Evolutionary conservation across 495 filamentous ascomycete species (phyloP).

Genomic region (Entonaema liquescens): DNA sequence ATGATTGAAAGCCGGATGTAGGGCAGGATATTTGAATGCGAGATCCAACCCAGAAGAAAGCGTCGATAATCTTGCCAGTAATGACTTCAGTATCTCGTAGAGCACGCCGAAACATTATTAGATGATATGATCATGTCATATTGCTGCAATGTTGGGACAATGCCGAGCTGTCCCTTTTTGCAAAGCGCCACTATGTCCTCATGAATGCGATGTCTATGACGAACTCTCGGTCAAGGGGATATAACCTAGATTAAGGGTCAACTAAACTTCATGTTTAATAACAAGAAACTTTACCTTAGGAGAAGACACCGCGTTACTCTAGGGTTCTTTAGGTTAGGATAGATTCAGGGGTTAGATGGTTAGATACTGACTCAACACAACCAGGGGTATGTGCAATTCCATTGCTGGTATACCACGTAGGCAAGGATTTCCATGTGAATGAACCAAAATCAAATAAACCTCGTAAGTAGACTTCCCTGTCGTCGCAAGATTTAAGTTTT

Average conservation of each 20-base stretch:
- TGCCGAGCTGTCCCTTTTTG: not conserved
- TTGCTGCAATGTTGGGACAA: not conserved
- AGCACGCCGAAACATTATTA: not conserved
- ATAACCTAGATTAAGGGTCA: not conserved
- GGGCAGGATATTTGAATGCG: conserved; percentile 7
- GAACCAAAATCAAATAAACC: not conserved
- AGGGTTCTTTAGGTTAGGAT: not conserved
- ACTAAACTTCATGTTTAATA: not conserved
- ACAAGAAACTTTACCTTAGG: not conserved
- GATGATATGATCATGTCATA: conserved; percentile 27
- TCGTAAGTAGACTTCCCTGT: conserved; percentile 4
- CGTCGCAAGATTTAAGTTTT: conserved; percentile 19
- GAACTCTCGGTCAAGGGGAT: not conserved
- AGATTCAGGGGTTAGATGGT: not conserved
- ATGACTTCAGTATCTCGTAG: conserved; percentile 34
- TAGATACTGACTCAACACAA: not conserved
- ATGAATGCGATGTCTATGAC: not conserved
- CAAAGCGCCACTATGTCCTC: not conserved
- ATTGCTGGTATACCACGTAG: not conserved
- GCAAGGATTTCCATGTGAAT: not conserved
- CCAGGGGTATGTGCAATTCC: not conserved
- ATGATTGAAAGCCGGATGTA: not conserved
- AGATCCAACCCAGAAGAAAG: not conserved
- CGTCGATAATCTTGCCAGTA: not conserved
- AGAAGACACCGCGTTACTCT: not conserved